Evolutionary conservation across 2,329 filamentous ascomycete genomes (phyloP).

Genomic region (Cordyceps cicadae): DNA sequence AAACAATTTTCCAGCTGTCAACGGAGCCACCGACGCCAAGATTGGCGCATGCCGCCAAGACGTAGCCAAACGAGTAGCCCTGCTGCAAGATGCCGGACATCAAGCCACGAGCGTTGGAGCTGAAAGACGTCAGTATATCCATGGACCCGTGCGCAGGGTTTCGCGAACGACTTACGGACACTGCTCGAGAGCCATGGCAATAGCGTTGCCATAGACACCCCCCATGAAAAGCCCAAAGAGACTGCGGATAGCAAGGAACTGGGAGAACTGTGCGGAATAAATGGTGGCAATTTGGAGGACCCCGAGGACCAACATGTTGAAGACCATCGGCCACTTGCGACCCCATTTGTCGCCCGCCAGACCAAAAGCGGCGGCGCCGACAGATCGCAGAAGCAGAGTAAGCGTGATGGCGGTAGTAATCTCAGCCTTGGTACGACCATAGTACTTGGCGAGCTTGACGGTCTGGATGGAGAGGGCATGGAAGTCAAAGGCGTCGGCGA

Average conservation of each 20-base stretch:
- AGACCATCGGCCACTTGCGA: slow-evolving; percentile 75
- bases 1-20: slow-evolving; percentile 66
- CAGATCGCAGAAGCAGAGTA: slow-evolving; percentile 63
- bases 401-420: slow-evolving; percentile 70
- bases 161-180: slow-evolving; percentile 45
- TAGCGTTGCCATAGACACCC: slow-evolving; percentile 70
- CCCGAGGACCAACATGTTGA: slow-evolving; percentile 67
- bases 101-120: slow-evolving; percentile 60
- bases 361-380: slow-evolving; percentile 70
- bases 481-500: slow-evolving; percentile 76
- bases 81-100: slow-evolving; percentile 79
- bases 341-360: slow-evolving; percentile 71
- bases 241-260: slow-evolving; percentile 67
- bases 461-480: slow-evolving; percentile 74
- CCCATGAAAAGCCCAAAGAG: slow-evolving; percentile 76
- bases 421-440: slow-evolving; percentile 47
- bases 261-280: slow-evolving; percentile 61
- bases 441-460: slow-evolving; percentile 53
- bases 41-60: slow-evolving; percentile 68
- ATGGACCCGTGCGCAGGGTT: background rate
- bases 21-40: slow-evolving; percentile 58
- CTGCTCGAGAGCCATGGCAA: slow-evolving; percentile 69
- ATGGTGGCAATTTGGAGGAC: slow-evolving; percentile 66
- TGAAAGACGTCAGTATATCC: slow-evolving; percentile 18
- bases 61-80: slow-evolving; percentile 73